Evolutionary conservation across 768 basidiomycete genomes (phyloP).

Genomic region (Inosperma sp.): DNA sequence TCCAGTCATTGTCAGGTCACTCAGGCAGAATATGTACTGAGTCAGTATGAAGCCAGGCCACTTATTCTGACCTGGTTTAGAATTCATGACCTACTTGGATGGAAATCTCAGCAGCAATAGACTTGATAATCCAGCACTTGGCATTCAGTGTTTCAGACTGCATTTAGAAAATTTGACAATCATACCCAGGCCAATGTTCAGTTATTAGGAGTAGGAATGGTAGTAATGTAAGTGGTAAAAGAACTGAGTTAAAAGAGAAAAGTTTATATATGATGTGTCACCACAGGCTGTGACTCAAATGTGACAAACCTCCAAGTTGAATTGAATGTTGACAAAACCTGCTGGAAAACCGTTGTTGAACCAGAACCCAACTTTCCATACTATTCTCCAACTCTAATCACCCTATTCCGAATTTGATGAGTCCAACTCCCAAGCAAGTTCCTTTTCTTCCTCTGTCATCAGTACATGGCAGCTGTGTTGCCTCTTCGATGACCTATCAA

Average conservation of each 20-base stretch:
- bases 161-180: too few species aligned
- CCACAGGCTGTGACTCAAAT: too few species aligned
- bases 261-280: too few species aligned
- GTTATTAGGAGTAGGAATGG: too few species aligned
- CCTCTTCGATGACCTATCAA: background rate
- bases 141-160: too few species aligned
- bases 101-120: background rate
- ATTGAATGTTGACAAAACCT: background rate
- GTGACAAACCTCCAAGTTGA: background rate
- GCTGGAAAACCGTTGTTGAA: background rate
- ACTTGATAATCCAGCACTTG: background rate
- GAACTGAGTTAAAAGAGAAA: too few species aligned
- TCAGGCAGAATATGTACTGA: background rate
- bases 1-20: background rate
- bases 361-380: background rate
- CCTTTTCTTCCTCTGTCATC: background rate
- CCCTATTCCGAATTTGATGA: background rate
- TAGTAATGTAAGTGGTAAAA: too few species aligned
- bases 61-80: background rate
- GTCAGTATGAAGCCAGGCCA: background rate
- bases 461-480: too few species aligned
- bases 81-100: background rate
- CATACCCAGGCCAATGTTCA: too few species aligned
- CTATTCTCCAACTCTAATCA: background rate
- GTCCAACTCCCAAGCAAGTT: background rate